Conservation (phyloP, 2,329 filamentous ascomycete genomes). For the Juglanconis juglandina region DNA sequence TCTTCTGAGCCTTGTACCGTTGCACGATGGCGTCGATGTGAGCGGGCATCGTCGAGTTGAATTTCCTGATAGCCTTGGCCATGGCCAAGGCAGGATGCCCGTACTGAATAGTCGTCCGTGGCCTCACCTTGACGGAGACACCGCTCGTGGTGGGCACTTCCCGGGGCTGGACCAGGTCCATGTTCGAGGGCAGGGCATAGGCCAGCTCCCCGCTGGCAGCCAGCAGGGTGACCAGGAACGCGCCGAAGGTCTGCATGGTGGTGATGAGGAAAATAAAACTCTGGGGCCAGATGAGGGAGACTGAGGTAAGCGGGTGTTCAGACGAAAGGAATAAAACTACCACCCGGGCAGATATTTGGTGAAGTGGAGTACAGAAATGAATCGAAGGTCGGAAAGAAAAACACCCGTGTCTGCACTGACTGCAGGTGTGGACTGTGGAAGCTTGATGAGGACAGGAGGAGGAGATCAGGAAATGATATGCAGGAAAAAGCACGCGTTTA, state of each 20-base stretch:
- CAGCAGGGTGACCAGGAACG: constrained; percentile 15
- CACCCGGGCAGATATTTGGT: constrained; percentile 13
- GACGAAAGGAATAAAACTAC: constrained; percentile 2
- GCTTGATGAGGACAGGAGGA: constrained; percentile 1
- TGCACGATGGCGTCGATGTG: constrained; percentile 17
- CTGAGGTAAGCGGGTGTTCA: background rate
- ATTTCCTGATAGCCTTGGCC: constrained; percentile 20
- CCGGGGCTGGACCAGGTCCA: constrained; percentile 8
- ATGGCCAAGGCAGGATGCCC: constrained; percentile 20
- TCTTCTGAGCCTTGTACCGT: constrained; percentile 10
- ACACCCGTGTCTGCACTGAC: background rate
- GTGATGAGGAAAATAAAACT: background rate
- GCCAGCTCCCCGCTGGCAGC: constrained; percentile 19
- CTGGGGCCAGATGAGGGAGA: background rate
- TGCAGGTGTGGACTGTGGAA: background rate
- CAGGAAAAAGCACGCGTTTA: background rate
- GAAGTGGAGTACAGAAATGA: background rate
- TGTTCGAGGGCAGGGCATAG: constrained; percentile 15
- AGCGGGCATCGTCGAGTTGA: constrained; percentile 15
- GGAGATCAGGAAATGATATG: background rate
- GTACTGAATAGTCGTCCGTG: constrained; percentile 15
- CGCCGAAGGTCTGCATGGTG: constrained; percentile 19
- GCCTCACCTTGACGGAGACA: constrained; percentile 13
- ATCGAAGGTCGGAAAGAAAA: background rate
- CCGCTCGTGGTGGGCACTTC: background rate